A percentile compares a stretch with the other conserved stretches of the same genome.
phyloP scores from a whole-genome alignment of 352 stramenopile species.

The Salisapilia sapeloensis region DNA sequence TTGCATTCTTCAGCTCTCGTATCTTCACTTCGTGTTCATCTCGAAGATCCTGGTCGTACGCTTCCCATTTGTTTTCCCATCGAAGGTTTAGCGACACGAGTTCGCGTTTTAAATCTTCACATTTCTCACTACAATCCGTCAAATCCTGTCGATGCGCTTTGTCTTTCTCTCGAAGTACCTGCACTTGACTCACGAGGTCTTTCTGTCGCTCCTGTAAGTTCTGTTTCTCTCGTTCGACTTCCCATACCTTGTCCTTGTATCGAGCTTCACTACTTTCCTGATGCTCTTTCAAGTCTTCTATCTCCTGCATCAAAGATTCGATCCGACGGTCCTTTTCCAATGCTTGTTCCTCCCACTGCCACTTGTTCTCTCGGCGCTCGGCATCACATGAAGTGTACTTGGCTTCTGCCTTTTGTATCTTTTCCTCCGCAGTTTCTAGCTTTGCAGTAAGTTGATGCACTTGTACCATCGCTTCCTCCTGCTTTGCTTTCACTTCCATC shows the following conservation, averaged over 20 bases:
- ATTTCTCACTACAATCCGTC: slow-evolving; percentile 23
- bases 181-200: slow-evolving; percentile 17
- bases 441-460: slow-evolving; percentile 21
- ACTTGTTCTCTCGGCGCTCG: slow-evolving; percentile 45
- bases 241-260: slow-evolving; percentile 36
- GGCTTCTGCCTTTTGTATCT: slow-evolving; percentile 19
- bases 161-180: slow-evolving; percentile 41
- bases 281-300: slow-evolving; percentile 44
- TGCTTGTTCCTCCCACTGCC: slow-evolving; percentile 37
- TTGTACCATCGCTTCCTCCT: slow-evolving; percentile 15
- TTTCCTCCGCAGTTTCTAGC: slow-evolving; percentile 28
- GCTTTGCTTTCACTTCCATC: slow-evolving; percentile 11
- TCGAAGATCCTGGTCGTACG: slow-evolving; percentile 34
- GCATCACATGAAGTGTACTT: too few species aligned
- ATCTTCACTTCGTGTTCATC: slow-evolving; percentile 22
- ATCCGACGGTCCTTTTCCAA: slow-evolving; percentile 44
- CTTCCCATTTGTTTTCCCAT: slow-evolving; percentile 52
- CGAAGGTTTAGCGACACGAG: slow-evolving; percentile 38
- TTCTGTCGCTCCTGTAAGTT: slow-evolving; percentile 30
- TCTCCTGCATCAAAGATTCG: slow-evolving; percentile 18
- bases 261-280: slow-evolving; percentile 16
- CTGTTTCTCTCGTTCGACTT: slow-evolving; percentile 17
- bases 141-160: slow-evolving; percentile 39
- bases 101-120: slow-evolving; percentile 48
- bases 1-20: slow-evolving; percentile 30